Evolutionary conservation across 106 monocot species (phyloP), one percentile per base, ranked within the genome.

Genomic region (Dendrobium nobile): DNA sequence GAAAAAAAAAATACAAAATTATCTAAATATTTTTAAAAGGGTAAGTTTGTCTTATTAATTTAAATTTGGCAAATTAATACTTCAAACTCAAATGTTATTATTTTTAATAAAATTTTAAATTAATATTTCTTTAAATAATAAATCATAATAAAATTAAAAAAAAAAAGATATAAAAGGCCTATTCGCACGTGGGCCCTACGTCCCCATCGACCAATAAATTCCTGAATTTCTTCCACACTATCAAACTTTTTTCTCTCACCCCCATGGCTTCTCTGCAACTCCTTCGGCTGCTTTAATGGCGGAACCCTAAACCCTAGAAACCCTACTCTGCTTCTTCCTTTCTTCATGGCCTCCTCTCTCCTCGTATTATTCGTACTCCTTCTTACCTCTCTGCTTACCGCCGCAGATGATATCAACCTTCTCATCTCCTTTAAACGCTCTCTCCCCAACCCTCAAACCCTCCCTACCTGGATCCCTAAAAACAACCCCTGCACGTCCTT

Each of bases 381-480:
- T 42, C 20, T 75, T 42, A 55, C 58, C 15, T 13, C 28, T 20
- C 67, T 61, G 0, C 40, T 70, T 4, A 42, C 78, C 0, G 3
- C 37, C 37, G 72, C 54, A 43, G 85, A 72, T 7, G 87, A 93
- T 47, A 33, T 80, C 17, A 82, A 87, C 79, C 87, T 84, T 58
- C 84, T 93, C 2, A 58, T 89, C 47, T 75, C 84, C 44, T 93
- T 93, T 83, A 93, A 89, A 87, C 77, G 24, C 81, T 82, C 93
- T 2, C 85, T 93, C 18, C 84, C 89, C 1, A 73, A 77, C 77
- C 86, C 89, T 27, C 13, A 13, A 40, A 41, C 79, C 5, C 86
- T 93, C 74, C 47, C 73, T 9, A 84, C 42, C 77, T 93, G 93
- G 93, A 77, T 41, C 75, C 67, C 85, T 2, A 37, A 20, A 74